Evolutionary conservation across 1,284 basidiomycete genomes (phyloP).

Genomic region (Ganoderma lucidum): DNA sequence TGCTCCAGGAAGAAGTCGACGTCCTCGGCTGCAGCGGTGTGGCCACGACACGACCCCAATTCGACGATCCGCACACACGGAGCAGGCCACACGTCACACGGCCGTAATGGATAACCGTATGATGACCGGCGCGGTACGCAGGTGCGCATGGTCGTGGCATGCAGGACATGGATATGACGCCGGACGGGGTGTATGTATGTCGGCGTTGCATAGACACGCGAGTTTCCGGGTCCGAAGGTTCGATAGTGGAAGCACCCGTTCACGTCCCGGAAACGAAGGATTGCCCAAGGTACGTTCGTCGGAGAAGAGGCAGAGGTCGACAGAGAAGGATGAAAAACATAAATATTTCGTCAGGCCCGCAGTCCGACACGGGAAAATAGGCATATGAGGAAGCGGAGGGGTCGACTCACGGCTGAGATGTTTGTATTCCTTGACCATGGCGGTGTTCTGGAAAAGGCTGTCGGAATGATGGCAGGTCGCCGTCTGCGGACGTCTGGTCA

Average conservation of each 20-base stretch:
- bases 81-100: background rate
- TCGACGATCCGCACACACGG: background rate
- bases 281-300: background rate
- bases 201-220: background rate
- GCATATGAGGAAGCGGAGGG: background rate
- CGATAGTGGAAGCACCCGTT: background rate
- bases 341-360: constrained; percentile 14
- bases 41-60: background rate
- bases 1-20: constrained; percentile 62
- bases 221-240: constrained; percentile 1
- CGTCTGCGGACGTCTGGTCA: constrained; percentile 6
- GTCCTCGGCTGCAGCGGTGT: constrained; percentile 47
- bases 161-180: background rate
- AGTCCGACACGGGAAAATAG: constrained; percentile 9
- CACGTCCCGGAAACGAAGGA: background rate
- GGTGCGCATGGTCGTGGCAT: background rate
- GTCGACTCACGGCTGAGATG: constrained; percentile 38
- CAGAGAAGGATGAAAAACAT: background rate
- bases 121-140: background rate
- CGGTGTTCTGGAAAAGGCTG: background rate
- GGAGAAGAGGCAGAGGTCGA: background rate
- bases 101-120: background rate
- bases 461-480: constrained; percentile 3
- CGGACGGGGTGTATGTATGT: background rate
- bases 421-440: constrained; percentile 36